Evolutionary conservation across 352 stramenopile genomes (phyloP).

Genomic region (Phytophthora pluvialis): DNA sequence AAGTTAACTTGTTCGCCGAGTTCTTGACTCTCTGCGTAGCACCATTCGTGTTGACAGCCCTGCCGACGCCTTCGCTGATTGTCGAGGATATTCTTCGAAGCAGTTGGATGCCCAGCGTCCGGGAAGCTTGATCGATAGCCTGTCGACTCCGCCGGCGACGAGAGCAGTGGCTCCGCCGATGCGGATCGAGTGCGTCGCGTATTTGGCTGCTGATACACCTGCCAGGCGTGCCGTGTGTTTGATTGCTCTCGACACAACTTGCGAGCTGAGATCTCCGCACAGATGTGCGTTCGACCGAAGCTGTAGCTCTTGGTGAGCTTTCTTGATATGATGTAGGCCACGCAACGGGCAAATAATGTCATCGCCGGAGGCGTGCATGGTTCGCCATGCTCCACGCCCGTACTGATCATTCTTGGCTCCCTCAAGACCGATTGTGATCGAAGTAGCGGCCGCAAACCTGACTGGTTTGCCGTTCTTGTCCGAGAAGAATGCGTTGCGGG

Average conservation of each 20-base stretch:
- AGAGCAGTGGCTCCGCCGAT: constrained; percentile 26
- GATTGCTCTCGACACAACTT: background rate
- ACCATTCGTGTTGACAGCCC: constrained; percentile 22
- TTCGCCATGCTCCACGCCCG: constrained; percentile 13
- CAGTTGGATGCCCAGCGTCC: constrained; percentile 18
- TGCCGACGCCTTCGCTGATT: constrained; percentile 5
- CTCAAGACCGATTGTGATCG: constrained; percentile 18
- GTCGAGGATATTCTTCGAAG: constrained; percentile 25
- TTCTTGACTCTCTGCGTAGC: constrained; percentile 7
- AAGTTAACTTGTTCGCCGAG: constrained; percentile 3
- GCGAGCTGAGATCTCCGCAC: constrained; percentile 4
- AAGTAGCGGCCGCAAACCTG: background rate
- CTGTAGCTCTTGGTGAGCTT: background rate
- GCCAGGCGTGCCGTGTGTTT: background rate
- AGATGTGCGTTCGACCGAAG: background rate
- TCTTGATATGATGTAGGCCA: constrained; percentile 6
- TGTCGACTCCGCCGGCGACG: constrained; percentile 10
- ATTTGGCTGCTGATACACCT: background rate
- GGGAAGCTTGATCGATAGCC: constrained; percentile 22
- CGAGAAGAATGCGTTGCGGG: constrained; percentile 17
- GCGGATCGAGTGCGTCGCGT: constrained; percentile 26
- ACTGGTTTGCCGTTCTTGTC: constrained; percentile 17
- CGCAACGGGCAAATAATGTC: constrained; percentile 1
- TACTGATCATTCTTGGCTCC: constrained; percentile 25
- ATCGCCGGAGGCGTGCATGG: constrained; percentile 24